These are phyloP conservation scores for Brassica cretica DNA, from an alignment of 345 rosid genomes.

Conservation along the genomic window DNA sequence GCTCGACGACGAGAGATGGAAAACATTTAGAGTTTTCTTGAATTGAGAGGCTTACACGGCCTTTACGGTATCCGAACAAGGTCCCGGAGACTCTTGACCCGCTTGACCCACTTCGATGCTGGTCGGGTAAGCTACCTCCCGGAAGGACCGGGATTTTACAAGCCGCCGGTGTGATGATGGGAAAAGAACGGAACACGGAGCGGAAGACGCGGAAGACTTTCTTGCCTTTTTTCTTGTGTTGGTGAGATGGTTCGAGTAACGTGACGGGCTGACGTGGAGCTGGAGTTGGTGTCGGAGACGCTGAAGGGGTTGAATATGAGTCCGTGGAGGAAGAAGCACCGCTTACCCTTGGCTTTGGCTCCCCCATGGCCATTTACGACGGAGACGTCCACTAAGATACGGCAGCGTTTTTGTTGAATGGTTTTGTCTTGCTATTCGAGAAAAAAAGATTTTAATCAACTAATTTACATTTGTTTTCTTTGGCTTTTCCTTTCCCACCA, in stretches of 20 bases:
- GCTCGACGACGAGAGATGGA: slow-evolving; percentile 61
- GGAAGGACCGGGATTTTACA: slow-evolving; percentile 61
- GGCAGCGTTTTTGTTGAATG: slow-evolving; percentile 14
- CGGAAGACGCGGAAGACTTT: slow-evolving; percentile 66
- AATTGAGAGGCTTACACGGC: slow-evolving; percentile 65
- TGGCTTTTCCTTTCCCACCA: slow-evolving; percentile 12
- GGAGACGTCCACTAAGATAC: slow-evolving; percentile 22
- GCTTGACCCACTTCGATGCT: slow-evolving; percentile 34
- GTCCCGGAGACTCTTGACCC: slow-evolving; percentile 61
- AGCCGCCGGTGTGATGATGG: slow-evolving; percentile 61
- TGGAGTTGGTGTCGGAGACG: slow-evolving; percentile 38
- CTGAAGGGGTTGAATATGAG: slow-evolving; percentile 21
- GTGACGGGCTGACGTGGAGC: slow-evolving; percentile 45
- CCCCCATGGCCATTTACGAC: slow-evolving; percentile 55
- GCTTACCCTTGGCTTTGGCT: slow-evolving; percentile 44
- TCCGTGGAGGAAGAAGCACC: slow-evolving; percentile 35
- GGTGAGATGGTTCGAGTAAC: slow-evolving; percentile 71
- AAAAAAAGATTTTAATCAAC: slow-evolving; percentile 1
- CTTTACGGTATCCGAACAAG: slow-evolving; percentile 71
- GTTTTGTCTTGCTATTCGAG: slow-evolving; percentile 3
- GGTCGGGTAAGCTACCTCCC: slow-evolving; percentile 47
- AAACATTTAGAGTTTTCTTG: slow-evolving; percentile 69
- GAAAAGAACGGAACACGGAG: slow-evolving; percentile 72
- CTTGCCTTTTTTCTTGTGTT: slow-evolving; percentile 47
- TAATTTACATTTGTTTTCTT: slow-evolving; percentile 6